A percentile compares a stretch with the other conserved stretches of the same genome.
These are phyloP conservation scores for Raddia distichophylla DNA, from an alignment of 176 grass and related monocot genomes.

Conservation along the genomic window DNA sequence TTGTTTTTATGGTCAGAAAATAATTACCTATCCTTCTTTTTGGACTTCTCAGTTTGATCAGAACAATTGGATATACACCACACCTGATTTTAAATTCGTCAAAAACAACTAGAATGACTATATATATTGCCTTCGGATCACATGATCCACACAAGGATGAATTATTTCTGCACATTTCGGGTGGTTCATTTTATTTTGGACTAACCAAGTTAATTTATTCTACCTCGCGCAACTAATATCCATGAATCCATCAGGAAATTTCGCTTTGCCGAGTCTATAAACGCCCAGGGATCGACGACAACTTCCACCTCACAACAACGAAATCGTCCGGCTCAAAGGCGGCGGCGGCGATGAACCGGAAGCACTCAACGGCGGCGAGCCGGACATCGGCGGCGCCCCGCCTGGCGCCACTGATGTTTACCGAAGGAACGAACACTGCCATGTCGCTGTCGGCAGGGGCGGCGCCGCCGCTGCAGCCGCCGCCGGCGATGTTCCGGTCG, in stretches of 20 bases:
- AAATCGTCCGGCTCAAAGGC: slow-evolving; percentile 53
- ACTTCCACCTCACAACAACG: slow-evolving; percentile 58
- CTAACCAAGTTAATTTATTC: background rate
- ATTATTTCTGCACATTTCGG: background rate
- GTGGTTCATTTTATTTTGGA: background rate
- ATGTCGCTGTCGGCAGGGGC: slow-evolving; percentile 8
- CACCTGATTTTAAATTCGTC: background rate
- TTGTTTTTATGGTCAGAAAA: background rate
- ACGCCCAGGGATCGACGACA: slow-evolving; percentile 76
- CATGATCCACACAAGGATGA: background rate
- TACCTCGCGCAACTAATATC: background rate
- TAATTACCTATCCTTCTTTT: background rate
- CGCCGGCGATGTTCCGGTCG: slow-evolving; percentile 41
- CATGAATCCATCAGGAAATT: slow-evolving; percentile 52
- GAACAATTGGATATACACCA: background rate
- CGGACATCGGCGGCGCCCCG: slow-evolving; percentile 26
- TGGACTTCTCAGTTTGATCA: background rate
- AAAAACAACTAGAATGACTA: background rate
- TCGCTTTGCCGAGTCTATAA: slow-evolving; percentile 94
- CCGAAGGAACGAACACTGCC: slow-evolving; percentile 27
- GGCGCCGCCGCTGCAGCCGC: background rate
- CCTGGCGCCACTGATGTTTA: slow-evolving; percentile 42
- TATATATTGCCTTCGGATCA: background rate
- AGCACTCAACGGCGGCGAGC: slow-evolving; percentile 21
- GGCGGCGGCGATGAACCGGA: slow-evolving; percentile 26